Evolutionary conservation across 2,329 filamentous ascomycete species (phyloP).

Genomic region (Didymella pinodella): DNA sequence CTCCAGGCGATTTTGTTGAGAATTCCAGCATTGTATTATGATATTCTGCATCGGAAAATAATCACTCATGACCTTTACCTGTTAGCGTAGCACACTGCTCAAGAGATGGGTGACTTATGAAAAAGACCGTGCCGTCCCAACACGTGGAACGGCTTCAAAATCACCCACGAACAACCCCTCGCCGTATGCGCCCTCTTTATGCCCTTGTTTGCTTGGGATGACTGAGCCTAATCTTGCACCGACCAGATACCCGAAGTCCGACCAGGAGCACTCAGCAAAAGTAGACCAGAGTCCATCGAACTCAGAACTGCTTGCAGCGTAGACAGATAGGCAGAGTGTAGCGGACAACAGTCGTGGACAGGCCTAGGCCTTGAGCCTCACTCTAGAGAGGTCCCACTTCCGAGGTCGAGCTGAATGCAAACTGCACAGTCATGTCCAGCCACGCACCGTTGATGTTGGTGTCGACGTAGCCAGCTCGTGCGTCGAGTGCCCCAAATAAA

Average conservation of each 20-base stretch:
- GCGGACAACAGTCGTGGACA: conserved; percentile 42
- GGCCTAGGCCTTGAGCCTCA: conserved; percentile 54
- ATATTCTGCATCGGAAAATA: not conserved
- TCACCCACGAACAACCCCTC: conserved; percentile 25
- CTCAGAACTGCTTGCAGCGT: not conserved
- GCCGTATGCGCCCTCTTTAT: conserved; percentile 33
- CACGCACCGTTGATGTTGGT: not conserved
- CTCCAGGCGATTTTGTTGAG: too few species aligned
- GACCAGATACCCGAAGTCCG: conserved; percentile 23
- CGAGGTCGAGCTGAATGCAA: conserved; percentile 20
- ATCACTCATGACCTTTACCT: not conserved
- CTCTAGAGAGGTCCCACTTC: conserved; percentile 50
- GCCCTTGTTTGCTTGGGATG: conserved; percentile 13
- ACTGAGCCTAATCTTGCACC: conserved; percentile 1
- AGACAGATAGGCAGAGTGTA: conserved; percentile 21
- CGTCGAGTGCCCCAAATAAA: conserved; percentile 6
- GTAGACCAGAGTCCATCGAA: not conserved
- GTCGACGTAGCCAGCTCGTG: conserved; percentile 1
- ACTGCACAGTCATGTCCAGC: not conserved
- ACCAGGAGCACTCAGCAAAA: conserved; percentile 29
- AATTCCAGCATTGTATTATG: not conserved
- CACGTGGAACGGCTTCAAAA: conserved; percentile 34
- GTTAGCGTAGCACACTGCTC: conserved; percentile 39
- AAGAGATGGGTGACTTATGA: conserved; percentile 50
- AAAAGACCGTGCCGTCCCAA: conserved; percentile 49